Conservation (phyloP, 371 early-diverging fungal species). For the Actinomucor elegans region DNA sequence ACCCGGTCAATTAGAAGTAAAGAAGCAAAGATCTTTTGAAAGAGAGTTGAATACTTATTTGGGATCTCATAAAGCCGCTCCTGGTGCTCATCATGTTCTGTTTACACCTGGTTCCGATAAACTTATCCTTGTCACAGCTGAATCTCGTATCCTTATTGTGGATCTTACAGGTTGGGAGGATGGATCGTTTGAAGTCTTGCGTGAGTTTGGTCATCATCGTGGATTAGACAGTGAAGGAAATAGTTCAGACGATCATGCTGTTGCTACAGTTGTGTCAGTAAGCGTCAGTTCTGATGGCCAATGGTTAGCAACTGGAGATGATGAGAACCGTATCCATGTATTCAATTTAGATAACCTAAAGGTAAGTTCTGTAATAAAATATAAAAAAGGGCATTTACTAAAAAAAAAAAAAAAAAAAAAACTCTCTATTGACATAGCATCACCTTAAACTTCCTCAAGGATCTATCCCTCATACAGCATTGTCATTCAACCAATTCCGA, state of each 20-base stretch:
- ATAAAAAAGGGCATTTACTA: not conserved
- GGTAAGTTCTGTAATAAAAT: constrained; percentile 37
- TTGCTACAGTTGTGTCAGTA: constrained; percentile 62
- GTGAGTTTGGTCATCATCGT: constrained; percentile 64
- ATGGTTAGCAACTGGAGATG: constrained; percentile 82
- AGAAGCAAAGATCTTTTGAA: constrained; percentile 54
- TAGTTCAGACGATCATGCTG: constrained; percentile 40
- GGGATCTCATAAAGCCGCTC: constrained; percentile 24
- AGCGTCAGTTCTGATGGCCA: constrained; percentile 78
- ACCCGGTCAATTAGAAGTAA: constrained; percentile 49
- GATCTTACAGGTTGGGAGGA: constrained; percentile 60
- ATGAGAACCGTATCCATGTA: constrained; percentile 72
- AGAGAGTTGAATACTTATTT: constrained; percentile 35
- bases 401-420: no score
- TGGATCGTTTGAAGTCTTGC: constrained; percentile 52
- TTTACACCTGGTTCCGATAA: constrained; percentile 74
- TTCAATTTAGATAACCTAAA: constrained; percentile 73
- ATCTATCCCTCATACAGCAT: constrained; percentile 65
- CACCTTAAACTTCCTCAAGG: constrained; percentile 73
- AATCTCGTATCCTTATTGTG: constrained; percentile 63
- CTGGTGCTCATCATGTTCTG: constrained; percentile 59
- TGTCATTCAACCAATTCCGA: constrained; percentile 70
- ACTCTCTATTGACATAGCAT: constrained; percentile 36
- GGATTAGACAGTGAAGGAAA: constrained; percentile 56
- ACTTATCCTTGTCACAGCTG: constrained; percentile 63